Percentiles rank a stretch among this genome's conserved stretches.
Conservation (phyloP, 176 grass and related monocot species). For the Zizania latifolia region DNA sequence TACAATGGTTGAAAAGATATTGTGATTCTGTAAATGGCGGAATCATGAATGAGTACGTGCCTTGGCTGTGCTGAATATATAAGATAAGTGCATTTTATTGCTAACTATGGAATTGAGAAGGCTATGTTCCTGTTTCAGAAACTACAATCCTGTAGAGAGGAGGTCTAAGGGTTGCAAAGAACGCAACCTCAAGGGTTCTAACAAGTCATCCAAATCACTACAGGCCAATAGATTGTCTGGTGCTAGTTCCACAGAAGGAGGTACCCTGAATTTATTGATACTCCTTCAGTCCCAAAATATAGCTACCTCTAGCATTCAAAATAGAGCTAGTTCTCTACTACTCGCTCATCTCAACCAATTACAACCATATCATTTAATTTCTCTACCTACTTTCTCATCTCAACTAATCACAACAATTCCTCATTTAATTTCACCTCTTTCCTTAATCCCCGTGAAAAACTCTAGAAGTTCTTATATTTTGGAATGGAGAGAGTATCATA, state of each 20-base stretch:
- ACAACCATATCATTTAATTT: too few relatives aligned
- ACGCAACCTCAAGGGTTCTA: slow-evolving; percentile 32
- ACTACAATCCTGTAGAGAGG: slow-evolving; percentile 78
- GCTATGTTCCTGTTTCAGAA: slow-evolving; percentile 42
- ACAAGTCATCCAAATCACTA: slow-evolving; percentile 63
- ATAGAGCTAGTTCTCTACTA: too few relatives aligned
- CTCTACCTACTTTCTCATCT: too few relatives aligned
- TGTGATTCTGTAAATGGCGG: slow-evolving; percentile 86
- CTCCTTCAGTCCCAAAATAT: too few relatives aligned
- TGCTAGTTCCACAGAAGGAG: slow-evolving; percentile 36
- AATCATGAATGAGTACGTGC: slow-evolving; percentile 78
- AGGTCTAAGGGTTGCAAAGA: slow-evolving; percentile 73
- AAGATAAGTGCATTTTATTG: background rate
- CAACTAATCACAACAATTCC: too few relatives aligned
- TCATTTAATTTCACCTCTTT: too few relatives aligned
- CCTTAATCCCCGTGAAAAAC: too few relatives aligned
- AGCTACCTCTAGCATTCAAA: too few relatives aligned
- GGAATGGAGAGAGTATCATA: background rate
- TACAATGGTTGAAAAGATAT: slow-evolving; percentile 91
- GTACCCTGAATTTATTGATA: background rate
- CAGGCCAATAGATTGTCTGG: slow-evolving; percentile 59
- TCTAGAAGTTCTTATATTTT: too few relatives aligned
- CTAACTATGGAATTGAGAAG: background rate
- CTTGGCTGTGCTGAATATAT: background rate
- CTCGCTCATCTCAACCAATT: too few relatives aligned